A percentile compares a stretch with the other conserved stretches of the same genome.
These are phyloP conservation scores for Penicillium robsamsonii DNA, from an alignment of 495 filamentous ascomycete species.

Conservation along the genomic window DNA sequence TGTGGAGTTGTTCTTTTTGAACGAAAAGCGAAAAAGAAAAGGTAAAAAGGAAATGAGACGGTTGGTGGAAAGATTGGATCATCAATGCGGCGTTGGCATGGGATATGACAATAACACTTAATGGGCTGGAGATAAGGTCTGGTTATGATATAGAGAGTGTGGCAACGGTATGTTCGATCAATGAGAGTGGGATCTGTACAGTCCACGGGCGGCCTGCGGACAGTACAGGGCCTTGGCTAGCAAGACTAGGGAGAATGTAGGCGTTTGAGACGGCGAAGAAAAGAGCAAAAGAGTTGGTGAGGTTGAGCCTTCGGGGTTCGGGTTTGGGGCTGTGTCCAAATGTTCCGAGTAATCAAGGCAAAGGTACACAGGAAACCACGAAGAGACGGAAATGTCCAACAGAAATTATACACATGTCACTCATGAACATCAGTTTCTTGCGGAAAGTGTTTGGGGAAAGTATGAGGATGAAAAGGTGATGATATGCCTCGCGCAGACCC, in stretches of 20 bases:
- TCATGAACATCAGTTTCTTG: conserved; percentile 38
- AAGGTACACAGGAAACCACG: conserved; percentile 3
- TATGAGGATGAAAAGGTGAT: conserved; percentile 14
- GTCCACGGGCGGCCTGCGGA: background rate
- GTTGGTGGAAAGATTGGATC: conserved; percentile 1
- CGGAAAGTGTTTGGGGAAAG: conserved; percentile 3
- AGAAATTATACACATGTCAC: conserved; percentile 38
- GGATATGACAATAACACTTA: background rate
- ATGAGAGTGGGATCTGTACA: conserved; percentile 10
- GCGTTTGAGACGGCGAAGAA: conserved; percentile 2
- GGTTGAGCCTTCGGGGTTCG: background rate
- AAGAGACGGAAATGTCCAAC: conserved; percentile 20
- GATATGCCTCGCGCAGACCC: conserved; percentile 26
- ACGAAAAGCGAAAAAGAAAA: background rate
- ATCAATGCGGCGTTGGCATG: conserved; percentile 2
- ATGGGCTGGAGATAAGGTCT: background rate
- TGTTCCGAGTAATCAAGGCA: background rate
- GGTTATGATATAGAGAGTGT: conserved; percentile 13
- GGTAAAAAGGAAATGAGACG: conserved; percentile 10
- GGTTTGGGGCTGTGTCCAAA: background rate
- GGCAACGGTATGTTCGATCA: conserved; percentile 2
- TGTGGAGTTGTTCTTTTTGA: background rate
- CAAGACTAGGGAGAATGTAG: background rate
- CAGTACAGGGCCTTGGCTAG: conserved; percentile 20
- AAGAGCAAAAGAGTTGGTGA: background rate